phyloP scores from a whole-genome alignment of 2,329 filamentous ascomycete species.

The Cryphonectria japonica region DNA sequence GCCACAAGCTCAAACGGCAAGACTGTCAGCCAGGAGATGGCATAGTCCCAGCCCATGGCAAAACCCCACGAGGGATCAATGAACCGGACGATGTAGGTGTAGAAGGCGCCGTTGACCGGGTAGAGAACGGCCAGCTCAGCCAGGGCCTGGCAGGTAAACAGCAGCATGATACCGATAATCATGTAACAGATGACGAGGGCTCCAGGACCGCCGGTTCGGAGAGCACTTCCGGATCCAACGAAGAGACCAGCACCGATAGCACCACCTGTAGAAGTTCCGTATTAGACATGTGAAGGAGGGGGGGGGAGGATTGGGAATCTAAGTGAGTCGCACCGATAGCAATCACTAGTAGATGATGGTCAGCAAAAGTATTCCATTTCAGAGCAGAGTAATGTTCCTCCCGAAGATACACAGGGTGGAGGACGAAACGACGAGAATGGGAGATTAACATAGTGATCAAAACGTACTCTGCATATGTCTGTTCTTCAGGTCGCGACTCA shows the following conservation, averaged over 20 bases:
- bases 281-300: constrained; percentile 1
- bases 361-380: background rate
- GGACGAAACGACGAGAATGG: background rate
- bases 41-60: constrained; percentile 58
- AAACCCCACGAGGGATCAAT: constrained; percentile 64
- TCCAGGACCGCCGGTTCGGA: constrained; percentile 64
- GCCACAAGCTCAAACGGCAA: constrained; percentile 60
- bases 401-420: background rate
- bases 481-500: constrained; percentile 42
- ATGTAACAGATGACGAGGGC: constrained; percentile 54
- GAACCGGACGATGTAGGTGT: constrained; percentile 64
- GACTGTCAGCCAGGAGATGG: constrained; percentile 52
- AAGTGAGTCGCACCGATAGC: constrained; percentile 43
- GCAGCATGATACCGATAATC: constrained; percentile 61
- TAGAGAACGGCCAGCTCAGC: constrained; percentile 64
- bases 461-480: constrained; percentile 46
- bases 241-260: constrained; percentile 65
- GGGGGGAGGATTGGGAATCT: background rate
- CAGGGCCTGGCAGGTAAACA: constrained; percentile 62
- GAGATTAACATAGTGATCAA: background rate
- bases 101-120: constrained; percentile 66
- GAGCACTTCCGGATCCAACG: constrained; percentile 66
- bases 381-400: background rate
- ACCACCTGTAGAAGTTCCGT: constrained; percentile 39
- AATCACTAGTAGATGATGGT: constrained; percentile 39